A percentile compares a stretch with the other conserved stretches of the same genome.
Conservation (phyloP, 1,284 basidiomycete genomes). For the Ustilago vetiveriae region DNA sequence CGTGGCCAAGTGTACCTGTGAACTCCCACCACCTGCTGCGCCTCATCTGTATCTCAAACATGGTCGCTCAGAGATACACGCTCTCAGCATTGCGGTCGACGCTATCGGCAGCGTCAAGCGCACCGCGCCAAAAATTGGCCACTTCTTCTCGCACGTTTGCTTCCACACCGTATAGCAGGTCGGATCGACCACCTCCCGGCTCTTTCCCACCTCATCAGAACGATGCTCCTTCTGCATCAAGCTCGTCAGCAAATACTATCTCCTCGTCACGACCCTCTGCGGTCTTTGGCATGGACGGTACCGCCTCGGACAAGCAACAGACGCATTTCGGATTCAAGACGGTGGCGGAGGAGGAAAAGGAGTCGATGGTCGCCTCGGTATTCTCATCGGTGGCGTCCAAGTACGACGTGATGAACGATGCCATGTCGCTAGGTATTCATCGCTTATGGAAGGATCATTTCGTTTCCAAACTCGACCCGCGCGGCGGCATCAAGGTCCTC, state of each 20-base stretch:
- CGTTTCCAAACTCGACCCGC: constrained; percentile 79
- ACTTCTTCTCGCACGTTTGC: constrained; percentile 36
- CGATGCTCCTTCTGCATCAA: constrained; percentile 13
- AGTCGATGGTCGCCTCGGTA: constrained; percentile 81
- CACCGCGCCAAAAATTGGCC: constrained; percentile 30
- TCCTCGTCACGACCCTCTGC: constrained; percentile 20
- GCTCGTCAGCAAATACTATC: constrained; percentile 8
- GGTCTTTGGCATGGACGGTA: constrained; percentile 13
- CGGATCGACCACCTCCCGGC: constrained; percentile 30
- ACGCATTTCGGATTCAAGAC: constrained; percentile 93
- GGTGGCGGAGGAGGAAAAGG: constrained; percentile 79
- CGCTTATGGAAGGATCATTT: constrained; percentile 97
- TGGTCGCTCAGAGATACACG: constrained; percentile 44
- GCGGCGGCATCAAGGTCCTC: constrained; percentile 75
- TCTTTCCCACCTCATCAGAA: constrained; percentile 54
- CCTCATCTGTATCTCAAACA: neutral
- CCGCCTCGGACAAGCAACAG: constrained; percentile 33
- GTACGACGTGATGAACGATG: constrained; percentile 99
- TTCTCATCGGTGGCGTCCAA: constrained; percentile 95
- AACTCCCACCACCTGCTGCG: neutral
- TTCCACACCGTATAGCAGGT: constrained; percentile 38
- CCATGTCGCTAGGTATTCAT: constrained; percentile 94
- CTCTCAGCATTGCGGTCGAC: constrained; percentile 46
- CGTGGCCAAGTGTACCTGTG: too few species aligned
- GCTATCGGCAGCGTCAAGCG: constrained; percentile 31